Evolutionary conservation across 129 eudicot species (phyloP), one percentile per base, ranked within the genome.

Genomic region (Flaveria linearis): DNA sequence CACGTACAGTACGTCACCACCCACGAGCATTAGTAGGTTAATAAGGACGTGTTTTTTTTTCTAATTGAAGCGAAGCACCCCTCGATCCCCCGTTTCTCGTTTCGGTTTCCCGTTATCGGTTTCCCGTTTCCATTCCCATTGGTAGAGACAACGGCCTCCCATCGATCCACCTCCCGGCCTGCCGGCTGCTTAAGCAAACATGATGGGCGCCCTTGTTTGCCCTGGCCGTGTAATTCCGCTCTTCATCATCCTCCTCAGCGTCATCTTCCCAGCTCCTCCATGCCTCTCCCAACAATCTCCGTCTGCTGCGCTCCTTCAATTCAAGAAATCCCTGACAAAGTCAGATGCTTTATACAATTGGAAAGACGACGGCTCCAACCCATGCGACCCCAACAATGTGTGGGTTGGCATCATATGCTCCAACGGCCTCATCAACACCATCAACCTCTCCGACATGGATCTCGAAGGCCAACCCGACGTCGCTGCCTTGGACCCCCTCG

Each of bases 371-470:
- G 85, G 87, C 46, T 77, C 90, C 16, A 13, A 64, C 30, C 93
- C 96, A 2, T 86, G 92, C 30, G 79, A 82, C 71, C 77, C 79
- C 5, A 39, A 69, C 1, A 67, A 30, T 11, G 78, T 60, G 23
- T 93, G 98, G 98, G 73, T n/a, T 52, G 93, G 96, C 9, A 53
- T 93, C 3, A 43, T 52, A 11, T 93, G 98, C 43, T 28, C 74
- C 5, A 63, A 74, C n/a, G 82, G 77, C 28, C 1, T 18, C 0
- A 76, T 94, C n/a, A 72, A 50, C 13, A 78, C 70, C 51, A 75
- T 94, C 45, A 67, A 72, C 30, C 84, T 94, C 16, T 63, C 67
- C 5, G 67, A 67, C 2, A 69, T 83, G 85, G 88, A 84, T 26
- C 89, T 93, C 16, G 80, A 89, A 0, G 97, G 88, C 5, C 68